These are phyloP conservation scores for Chlorencoelia australis DNA, from an alignment of 2,329 filamentous ascomycete genomes.

Conservation along the genomic window DNA sequence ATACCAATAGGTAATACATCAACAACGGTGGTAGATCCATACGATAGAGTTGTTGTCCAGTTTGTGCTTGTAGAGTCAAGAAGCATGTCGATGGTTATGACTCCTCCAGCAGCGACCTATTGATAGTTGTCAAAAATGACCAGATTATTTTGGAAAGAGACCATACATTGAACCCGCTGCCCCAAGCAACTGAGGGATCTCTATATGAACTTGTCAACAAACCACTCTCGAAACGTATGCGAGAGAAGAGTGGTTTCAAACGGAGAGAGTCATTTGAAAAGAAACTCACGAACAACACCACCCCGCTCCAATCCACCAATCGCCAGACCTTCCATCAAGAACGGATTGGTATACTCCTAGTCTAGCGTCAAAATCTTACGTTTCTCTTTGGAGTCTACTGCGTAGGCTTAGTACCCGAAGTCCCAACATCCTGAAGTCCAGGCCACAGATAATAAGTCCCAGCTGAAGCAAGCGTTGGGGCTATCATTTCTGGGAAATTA, in stretches of 20 bases:
- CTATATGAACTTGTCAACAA: too few species aligned
- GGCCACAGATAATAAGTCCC: constrained; percentile 34
- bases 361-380: too few species aligned
- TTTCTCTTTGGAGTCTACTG: too few species aligned
- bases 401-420: too few species aligned
- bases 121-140: background rate
- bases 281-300: too few species aligned
- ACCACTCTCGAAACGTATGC: too few species aligned
- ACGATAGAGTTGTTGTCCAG: constrained; percentile 29
- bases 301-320: constrained; percentile 33
- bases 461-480: constrained; percentile 16
- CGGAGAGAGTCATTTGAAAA: too few species aligned
- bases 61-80: too few species aligned
- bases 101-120: constrained; percentile 15
- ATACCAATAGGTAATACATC: too few species aligned
- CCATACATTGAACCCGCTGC: constrained; percentile 30
- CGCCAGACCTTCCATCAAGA: constrained; percentile 31
- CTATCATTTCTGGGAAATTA: constrained; percentile 12
- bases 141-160: background rate
- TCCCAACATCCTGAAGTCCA: constrained; percentile 32
- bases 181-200: constrained; percentile 31
- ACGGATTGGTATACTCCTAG: constrained; percentile 36
- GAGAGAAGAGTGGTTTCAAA: too few species aligned
- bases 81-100: too few species aligned
- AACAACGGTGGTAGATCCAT: too few species aligned